Conservation (phyloP, 2,329 filamentous ascomycete genomes). For the Talaromyces sp. region DNA sequence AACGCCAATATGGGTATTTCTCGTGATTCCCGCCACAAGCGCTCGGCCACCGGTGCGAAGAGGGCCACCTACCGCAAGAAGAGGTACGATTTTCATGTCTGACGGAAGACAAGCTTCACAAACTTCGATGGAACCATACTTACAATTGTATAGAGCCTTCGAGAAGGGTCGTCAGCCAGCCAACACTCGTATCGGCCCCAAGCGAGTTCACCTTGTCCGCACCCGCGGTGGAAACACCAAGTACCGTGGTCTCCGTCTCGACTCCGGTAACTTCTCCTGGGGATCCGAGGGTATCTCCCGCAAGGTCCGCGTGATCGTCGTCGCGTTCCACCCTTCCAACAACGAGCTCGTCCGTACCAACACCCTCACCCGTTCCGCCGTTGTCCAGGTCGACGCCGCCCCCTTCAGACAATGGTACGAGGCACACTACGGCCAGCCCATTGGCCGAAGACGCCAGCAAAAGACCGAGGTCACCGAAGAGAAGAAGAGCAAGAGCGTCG, state of each 20-base stretch:
- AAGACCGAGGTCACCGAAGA: constrained; percentile 61
- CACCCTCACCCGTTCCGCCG: constrained; percentile 98
- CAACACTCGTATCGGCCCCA: constrained; percentile 98
- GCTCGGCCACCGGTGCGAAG: constrained; percentile 98
- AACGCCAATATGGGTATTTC: constrained; percentile 98
- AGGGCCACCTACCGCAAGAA: constrained; percentile 78
- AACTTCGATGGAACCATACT: not conserved
- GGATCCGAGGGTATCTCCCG: constrained; percentile 95
- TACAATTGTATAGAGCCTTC: constrained; percentile 83
- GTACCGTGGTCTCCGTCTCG: constrained; percentile 98
- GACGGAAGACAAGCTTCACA: too few relatives aligned
- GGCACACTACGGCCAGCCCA: constrained; percentile 91
- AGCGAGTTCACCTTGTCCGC: constrained; percentile 95
- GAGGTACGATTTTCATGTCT: constrained; percentile 55
- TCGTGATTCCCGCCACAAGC: constrained; percentile 99
- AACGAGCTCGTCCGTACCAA: constrained; percentile 99
- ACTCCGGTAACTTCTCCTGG: constrained; percentile 99
- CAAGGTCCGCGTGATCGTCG: constrained; percentile 98
- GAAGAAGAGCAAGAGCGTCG: constrained; percentile 94
- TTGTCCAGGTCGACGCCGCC: constrained; percentile 97
- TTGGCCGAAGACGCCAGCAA: constrained; percentile 89
- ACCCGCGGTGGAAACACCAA: constrained; percentile 99
- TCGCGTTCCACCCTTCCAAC: constrained; percentile 99
- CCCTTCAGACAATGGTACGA: constrained; percentile 99
- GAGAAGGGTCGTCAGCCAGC: constrained; percentile 99